A percentile compares a stretch with the other conserved stretches of the same genome.
Evolutionary conservation across 1,139 yeast species (phyloP).

Genomic region (Candida sanyaensis): DNA sequence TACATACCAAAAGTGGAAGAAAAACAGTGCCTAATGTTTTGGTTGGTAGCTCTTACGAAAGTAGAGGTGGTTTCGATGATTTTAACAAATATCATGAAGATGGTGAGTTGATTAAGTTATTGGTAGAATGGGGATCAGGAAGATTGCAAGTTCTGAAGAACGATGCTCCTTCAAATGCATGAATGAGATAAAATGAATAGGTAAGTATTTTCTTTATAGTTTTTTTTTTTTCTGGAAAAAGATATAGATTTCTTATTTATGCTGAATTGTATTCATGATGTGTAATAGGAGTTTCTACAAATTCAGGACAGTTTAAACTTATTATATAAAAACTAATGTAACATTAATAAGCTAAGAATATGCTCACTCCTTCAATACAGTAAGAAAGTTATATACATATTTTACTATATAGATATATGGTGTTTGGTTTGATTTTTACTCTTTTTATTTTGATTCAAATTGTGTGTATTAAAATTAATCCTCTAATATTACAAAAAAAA

Average conservation of each 20-base stretch:
- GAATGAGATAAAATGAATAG: constrained; percentile 3
- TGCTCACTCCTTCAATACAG: constrained; percentile 1
- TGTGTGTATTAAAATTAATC: constrained; percentile 7
- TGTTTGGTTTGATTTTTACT: not conserved
- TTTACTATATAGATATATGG: constrained; percentile 4
- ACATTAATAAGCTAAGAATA: constrained; percentile 6
- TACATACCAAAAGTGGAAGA: constrained; percentile 60
- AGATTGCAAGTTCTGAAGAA: constrained; percentile 53
- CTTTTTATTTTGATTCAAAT: not conserved
- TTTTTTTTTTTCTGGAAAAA: not conserved
- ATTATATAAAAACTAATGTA: not conserved
- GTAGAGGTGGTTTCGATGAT: constrained; percentile 83
- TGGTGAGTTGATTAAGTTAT: constrained; percentile 49
- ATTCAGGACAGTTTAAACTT: no score
- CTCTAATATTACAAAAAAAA: not conserved
- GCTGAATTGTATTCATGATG: no score
- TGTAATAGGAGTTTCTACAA: no score
- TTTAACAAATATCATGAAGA: constrained; percentile 60
- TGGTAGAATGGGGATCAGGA: constrained; percentile 67
- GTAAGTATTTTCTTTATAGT: not conserved
- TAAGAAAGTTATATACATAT: constrained; percentile 9
- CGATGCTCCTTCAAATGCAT: constrained; percentile 55
- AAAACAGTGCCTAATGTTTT: constrained; percentile 73
- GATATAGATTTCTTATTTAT: no score
- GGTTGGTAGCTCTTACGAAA: constrained; percentile 52